Evolutionary conservation across 2,329 filamentous ascomycete genomes (phyloP).

Genomic region (Lachnellula suecica): DNA sequence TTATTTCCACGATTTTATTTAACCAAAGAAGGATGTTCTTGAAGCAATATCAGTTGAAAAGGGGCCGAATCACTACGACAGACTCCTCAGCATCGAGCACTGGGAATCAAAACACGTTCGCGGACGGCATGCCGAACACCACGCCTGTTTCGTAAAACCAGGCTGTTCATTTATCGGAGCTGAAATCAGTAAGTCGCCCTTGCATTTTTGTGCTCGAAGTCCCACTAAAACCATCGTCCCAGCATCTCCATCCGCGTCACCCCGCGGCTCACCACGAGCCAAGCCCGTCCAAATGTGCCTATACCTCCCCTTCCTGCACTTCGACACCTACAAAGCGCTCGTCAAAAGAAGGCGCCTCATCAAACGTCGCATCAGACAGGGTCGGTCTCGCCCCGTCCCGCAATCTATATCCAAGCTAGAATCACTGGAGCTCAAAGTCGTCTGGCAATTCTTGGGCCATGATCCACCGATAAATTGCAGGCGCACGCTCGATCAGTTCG

Average conservation of each 20-base stretch:
- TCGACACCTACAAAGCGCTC: constrained; percentile 8
- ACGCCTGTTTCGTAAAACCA: constrained; percentile 14
- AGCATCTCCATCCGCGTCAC: background rate
- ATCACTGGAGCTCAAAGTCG: constrained; percentile 7
- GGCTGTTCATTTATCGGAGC: constrained; percentile 5
- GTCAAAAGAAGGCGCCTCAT: constrained; percentile 5
- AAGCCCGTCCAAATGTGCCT: constrained; percentile 6
- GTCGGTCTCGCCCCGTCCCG: constrained; percentile 9
- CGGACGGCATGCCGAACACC: constrained; percentile 9
- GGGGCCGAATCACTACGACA: constrained; percentile 1
- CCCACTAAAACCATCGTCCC: background rate
- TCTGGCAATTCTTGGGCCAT: constrained; percentile 15
- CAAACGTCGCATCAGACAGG: constrained; percentile 8
- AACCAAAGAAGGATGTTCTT: constrained; percentile 2
- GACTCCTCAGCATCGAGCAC: constrained; percentile 3
- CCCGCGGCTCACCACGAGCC: background rate
- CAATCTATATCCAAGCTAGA: constrained; percentile 6
- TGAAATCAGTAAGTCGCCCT: background rate
- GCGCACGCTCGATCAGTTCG: constrained; percentile 14
- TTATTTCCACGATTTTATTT: background rate
- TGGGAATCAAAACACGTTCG: constrained; percentile 14
- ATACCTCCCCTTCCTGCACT: constrained; percentile 9
- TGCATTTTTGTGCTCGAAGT: background rate
- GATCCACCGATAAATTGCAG: constrained; percentile 12
- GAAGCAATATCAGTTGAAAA: constrained; percentile 8